A percentile compares a stretch with the other conserved stretches of the same genome.
Evolutionary conservation across 352 stramenopile species (phyloP).

Genomic region (Sclerospora graminicola): DNA sequence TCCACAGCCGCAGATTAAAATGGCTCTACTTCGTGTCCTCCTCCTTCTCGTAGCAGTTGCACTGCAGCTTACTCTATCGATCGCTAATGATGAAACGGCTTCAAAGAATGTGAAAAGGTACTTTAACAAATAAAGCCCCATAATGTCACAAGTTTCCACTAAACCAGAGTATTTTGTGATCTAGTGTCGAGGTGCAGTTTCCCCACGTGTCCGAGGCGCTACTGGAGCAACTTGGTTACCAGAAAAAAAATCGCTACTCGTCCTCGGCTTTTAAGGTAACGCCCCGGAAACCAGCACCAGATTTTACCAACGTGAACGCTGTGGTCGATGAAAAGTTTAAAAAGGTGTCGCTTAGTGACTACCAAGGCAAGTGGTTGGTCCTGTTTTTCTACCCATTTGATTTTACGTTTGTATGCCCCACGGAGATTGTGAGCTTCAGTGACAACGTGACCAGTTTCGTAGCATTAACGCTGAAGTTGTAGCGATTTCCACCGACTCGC

Average conservation of each 20-base stretch:
- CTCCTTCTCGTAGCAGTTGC: no score
- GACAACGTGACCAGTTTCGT: constrained; percentile 59
- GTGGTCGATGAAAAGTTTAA: constrained; percentile 74
- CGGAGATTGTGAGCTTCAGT: constrained; percentile 76
- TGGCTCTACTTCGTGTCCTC: no score
- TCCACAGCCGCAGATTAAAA: no score
- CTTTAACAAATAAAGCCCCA: no score
- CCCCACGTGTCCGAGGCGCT: no score
- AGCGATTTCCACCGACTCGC: constrained; percentile 74
- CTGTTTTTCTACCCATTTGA: constrained; percentile 86
- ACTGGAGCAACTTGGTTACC: no score
- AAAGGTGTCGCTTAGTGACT: constrained; percentile 68
- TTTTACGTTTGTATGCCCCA: constrained; percentile 83
- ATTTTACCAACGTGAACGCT: constrained; percentile 68
- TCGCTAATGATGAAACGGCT: no score
- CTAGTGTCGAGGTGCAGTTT: constrained; percentile 56
- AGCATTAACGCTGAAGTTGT: constrained; percentile 73
- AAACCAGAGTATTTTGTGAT: no score
- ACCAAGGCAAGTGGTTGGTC: constrained; percentile 73
- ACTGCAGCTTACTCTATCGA: no score
- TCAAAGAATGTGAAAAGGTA: no score
- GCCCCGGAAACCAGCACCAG: constrained; percentile 55
- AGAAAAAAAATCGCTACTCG: no score
- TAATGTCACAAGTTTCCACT: no score
- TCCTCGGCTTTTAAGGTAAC: constrained; percentile 55